Percentiles rank a stretch among this genome's conserved stretches.
Conservation (phyloP, 768 basidiomycete genomes). For the Hebeloma cylindrosporum region DNA sequence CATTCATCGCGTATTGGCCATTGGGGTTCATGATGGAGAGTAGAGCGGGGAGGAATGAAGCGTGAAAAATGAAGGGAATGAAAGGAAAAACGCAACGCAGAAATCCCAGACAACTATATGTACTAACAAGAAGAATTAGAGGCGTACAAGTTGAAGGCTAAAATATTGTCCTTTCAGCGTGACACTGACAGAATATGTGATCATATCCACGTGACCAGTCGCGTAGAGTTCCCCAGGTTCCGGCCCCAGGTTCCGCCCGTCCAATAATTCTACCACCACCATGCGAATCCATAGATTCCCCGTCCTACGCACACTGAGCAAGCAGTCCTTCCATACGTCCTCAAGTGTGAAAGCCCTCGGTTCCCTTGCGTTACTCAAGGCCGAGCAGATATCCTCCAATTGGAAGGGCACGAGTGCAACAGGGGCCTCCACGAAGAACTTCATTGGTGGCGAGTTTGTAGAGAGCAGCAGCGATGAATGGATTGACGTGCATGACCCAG, state of each 20-base stretch:
- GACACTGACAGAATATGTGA: neutral
- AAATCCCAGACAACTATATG: neutral
- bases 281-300: constrained; percentile 37
- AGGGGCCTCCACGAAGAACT: constrained; percentile 90
- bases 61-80: neutral
- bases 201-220: constrained; percentile 5
- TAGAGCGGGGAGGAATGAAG: neutral
- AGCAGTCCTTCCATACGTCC: constrained; percentile 46
- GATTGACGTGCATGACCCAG: constrained; percentile 90
- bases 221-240: constrained; percentile 5
- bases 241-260: neutral
- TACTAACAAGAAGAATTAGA: neutral
- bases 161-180: constrained; percentile 5
- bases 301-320: constrained; percentile 26
- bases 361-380: constrained; percentile 55
- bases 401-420: constrained; percentile 89
- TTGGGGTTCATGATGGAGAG: constrained; percentile 25
- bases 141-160: constrained; percentile 2
- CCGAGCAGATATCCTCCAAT: constrained; percentile 65
- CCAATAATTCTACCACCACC: constrained; percentile 4
- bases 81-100: neutral
- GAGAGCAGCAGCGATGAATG: constrained; percentile 78
- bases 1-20: constrained; percentile 27
- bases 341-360: constrained; percentile 48
- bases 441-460: constrained; percentile 86